phyloP scores from a whole-genome alignment of 345 rosid genomes.

The Aquilaria malaccensis region DNA sequence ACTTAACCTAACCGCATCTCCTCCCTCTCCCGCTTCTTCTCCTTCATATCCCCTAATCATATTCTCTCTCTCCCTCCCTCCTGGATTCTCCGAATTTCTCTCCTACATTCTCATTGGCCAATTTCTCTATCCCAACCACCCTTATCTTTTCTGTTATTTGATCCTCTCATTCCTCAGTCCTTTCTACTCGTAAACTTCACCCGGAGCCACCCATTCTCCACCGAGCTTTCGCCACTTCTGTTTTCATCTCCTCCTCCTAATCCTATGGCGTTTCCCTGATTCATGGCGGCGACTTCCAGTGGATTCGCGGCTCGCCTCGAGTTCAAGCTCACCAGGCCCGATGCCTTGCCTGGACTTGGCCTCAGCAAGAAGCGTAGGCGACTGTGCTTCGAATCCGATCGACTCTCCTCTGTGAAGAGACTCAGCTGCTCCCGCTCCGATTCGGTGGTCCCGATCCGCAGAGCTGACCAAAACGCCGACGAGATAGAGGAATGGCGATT shows the following conservation, averaged over 20 bases:
- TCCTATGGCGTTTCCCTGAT: constrained; percentile 42
- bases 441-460: constrained; percentile 51
- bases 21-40: not conserved
- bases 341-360: constrained; percentile 23
- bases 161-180: not conserved
- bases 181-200: constrained; percentile 8
- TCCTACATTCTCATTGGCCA: constrained; percentile 11
- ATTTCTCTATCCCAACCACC: not conserved
- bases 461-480: constrained; percentile 27
- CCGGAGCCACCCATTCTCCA: not conserved
- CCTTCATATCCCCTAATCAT: constrained; percentile 1
- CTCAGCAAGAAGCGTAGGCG: constrained; percentile 27
- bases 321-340: constrained; percentile 31
- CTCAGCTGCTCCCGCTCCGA: constrained; percentile 54
- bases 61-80: constrained; percentile 5
- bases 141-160: not conserved
- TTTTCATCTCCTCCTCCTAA: constrained; percentile 7
- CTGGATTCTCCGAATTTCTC: constrained; percentile 19
- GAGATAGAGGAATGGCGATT: constrained; percentile 50
- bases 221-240: not conserved
- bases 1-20: not conserved
- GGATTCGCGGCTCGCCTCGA: constrained; percentile 50
- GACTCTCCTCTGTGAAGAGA: constrained; percentile 14
- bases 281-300: constrained; percentile 58
- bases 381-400: constrained; percentile 16